phyloP scores from a whole-genome alignment of 192 early-diverging fungal species.

The Paraglomus brasilianum region DNA sequence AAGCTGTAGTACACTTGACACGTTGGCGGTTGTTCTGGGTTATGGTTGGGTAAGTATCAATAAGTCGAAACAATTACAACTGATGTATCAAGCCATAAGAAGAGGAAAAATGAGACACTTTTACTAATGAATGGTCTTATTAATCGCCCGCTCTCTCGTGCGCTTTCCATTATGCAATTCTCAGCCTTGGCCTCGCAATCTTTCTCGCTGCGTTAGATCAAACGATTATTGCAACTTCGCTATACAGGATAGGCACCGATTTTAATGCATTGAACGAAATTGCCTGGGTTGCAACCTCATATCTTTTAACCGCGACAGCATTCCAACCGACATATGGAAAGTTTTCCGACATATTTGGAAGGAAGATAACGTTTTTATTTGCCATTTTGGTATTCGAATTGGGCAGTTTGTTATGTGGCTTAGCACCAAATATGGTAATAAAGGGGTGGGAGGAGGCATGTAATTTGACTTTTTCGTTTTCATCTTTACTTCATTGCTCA shows the following conservation, averaged over 20 bases:
- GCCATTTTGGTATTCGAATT: slow-evolving; percentile 35
- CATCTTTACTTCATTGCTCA: too few relatives aligned
- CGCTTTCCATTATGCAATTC: neutral
- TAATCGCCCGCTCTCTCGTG: too few relatives aligned
- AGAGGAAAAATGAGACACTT: too few relatives aligned
- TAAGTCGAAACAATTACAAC: too few relatives aligned
- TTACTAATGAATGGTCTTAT: too few relatives aligned
- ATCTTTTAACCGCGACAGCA: slow-evolving; percentile 46
- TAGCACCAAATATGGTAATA: slow-evolving; percentile 43
- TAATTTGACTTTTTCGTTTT: too few relatives aligned
- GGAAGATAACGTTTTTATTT: slow-evolving; percentile 37
- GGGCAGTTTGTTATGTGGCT: slow-evolving; percentile 47
- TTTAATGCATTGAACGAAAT: slow-evolving; percentile 60
- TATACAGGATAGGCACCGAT: slow-evolving; percentile 59
- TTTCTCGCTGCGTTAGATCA: slow-evolving; percentile 63
- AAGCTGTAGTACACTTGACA: too few relatives aligned
- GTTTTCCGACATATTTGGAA: slow-evolving; percentile 71
- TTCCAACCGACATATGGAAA: slow-evolving; percentile 79
- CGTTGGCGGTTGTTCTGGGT: too few relatives aligned
- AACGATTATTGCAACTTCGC: slow-evolving; percentile 62
- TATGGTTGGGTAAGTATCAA: too few relatives aligned
- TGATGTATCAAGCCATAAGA: too few relatives aligned
- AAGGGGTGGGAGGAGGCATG: neutral
- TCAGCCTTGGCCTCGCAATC: slow-evolving; percentile 49
- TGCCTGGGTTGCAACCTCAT: slow-evolving; percentile 75